Base-by-base conservation (phyloP, 495 filamentous ascomycete genomes). In the Penicillium coffeae region DNA sequence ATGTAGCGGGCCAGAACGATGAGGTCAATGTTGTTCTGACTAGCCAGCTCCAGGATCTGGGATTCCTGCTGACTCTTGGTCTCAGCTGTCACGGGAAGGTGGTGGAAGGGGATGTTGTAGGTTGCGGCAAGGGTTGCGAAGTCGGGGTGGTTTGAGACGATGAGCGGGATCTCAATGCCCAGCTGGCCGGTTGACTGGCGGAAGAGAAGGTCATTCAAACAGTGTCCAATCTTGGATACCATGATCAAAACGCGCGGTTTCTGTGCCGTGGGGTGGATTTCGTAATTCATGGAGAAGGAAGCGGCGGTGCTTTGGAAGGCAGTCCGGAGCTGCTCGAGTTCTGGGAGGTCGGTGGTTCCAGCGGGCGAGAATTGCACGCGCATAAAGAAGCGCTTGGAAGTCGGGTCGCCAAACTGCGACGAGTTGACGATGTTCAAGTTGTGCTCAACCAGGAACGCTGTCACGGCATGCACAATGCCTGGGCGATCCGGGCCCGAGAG, bases 161-260 rank as follows among this genome's bases (percentile, higher is more conserved):
- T 73, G 35, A 87, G 55, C 13, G 85, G 82, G 42, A 88, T 71
- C 14, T 88, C 84, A 54, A 89, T 80, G 59, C 75, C 75, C 12
- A 89, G 72, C 47, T 73, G 70, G 45, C 66, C 68, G 15, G 68
- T 84, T 4, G 74, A 74, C 48, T 80, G 75, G 37, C 86, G 80
- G 79, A 85, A 89, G 12, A 89, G 76, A n/a, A 89, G 70, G 61
- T 89, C 86, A 64, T 89, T 88, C 44, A 89, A 72, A 63, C 86
- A 89, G 70, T 88, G 85, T 35, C 86, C 86, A 58, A 86, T 88
- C 70, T 89, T 89, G 46, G 82, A 86, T 51, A 88, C 85, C 84
- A 89, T 87, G 74, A 89, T 87, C 60, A 89, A 73, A 48, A 87
- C 80, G 45, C 79, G 75, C 19, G 81, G 78, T 65, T 87, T 88